Evolutionary conservation across 371 early-diverging fungal genomes (phyloP), one percentile per base, ranked within the genome.

Genomic region (Sporodiniella umbellata): DNA sequence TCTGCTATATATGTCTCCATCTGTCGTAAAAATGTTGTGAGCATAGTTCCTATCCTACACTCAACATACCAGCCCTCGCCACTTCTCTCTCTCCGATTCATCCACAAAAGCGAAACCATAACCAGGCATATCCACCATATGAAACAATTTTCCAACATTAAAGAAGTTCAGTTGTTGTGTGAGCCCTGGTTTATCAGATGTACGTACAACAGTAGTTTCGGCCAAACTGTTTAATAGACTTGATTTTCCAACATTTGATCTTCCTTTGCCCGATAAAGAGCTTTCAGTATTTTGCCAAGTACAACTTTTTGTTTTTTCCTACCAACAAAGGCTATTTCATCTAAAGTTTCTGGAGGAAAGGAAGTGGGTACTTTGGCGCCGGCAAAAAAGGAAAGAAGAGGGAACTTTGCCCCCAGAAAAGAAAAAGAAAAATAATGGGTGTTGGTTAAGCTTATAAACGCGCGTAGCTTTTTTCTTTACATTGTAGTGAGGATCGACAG

Each of bases 51-150:
- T 15, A 12, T n/a, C 28, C 15, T 4, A n/a, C n/a, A n/a, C n/a
- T 37, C 23, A 19, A 19, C 60, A 18, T 78, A 86, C 88, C 81
- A 89, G 42, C 15, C 75, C 66, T 51, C 62, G 62, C 92, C 92
- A 92, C 44, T 62, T 48, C 12, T 55, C 47, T 33, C 75, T 67
- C 33, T 75, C 68, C 42, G 78, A 78, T 17, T 88, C 86, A 45
- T 89, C 87, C 7, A 77, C 89, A 68, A 79, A 87, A 2, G 92
- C 92, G 68, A 92, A 92, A 22, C 92, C 92, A 63, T 90, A 90
- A 26, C 92, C 92, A 8, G 92, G 92, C 92, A 92, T 90, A 62
- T 92, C 92, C 7, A 90, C 83, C 57, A 92, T 69, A 44, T 73
- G 72, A 50, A 92, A 85, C 26, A 78, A 65, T 17, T 66, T 64